These are phyloP conservation scores for Saturnispora saitoi DNA, from an alignment of 805 yeast species.

Conservation along the genomic window DNA sequence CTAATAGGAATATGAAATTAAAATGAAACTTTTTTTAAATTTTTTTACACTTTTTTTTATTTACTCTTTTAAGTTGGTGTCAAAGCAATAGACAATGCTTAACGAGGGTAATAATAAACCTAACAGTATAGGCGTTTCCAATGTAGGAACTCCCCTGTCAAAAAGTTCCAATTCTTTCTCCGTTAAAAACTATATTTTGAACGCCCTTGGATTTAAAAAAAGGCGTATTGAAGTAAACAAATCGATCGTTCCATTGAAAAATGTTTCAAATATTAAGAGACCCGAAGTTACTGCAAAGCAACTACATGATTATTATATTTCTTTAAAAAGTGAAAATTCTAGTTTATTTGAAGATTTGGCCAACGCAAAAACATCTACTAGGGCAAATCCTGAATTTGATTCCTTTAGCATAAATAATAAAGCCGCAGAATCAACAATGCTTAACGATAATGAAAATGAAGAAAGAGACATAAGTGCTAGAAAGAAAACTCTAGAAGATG, in stretches of 20 bases:
- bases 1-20: too few species aligned
- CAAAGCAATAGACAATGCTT: not conserved
- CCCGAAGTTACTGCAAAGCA: conserved; percentile 22
- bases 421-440: conserved; percentile 14
- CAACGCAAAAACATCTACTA: not conserved
- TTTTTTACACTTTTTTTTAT: not conserved
- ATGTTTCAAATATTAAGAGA: not conserved
- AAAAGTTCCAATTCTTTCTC: not conserved
- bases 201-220: conserved; percentile 2
- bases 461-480: not conserved
- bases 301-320: conserved; percentile 21
- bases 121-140: not conserved
- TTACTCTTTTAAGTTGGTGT: not conserved
- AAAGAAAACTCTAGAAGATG: not conserved
- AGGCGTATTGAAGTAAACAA: not conserved
- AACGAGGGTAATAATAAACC: conserved; percentile 1
- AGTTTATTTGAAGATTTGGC: conserved; percentile 15
- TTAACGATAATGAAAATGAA: conserved; percentile 3
- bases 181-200: conserved; percentile 1
- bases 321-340: conserved; percentile 20
- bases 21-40: not conserved
- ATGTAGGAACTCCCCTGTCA: not conserved
- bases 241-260: not conserved
- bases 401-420: conserved; percentile 22
- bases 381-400: conserved; percentile 12